These are phyloP conservation scores for Hemisphaericaspora xylofermentans DNA, from an alignment of 1,139 yeast species.

Conservation along the genomic window DNA sequence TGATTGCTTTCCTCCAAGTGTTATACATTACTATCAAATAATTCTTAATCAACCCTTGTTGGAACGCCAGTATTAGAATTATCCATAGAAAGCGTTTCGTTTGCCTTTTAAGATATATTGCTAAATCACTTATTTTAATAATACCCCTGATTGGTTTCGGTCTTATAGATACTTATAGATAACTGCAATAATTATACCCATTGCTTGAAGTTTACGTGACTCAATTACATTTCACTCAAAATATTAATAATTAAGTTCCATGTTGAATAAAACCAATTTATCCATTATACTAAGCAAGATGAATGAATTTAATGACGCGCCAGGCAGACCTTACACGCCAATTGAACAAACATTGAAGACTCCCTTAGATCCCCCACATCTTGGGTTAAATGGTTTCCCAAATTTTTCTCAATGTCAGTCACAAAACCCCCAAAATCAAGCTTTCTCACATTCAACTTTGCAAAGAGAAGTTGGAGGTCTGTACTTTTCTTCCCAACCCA, in stretches of 20 bases:
- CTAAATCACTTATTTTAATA: no score
- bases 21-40: no score
- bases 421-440: no score
- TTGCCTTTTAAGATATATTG: no score
- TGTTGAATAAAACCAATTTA: conserved; percentile 28
- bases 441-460: conserved; percentile 4
- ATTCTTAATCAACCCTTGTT: no score
- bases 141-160: no score
- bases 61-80: no score
- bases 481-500: neutral
- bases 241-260: conserved; percentile 4
- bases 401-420: conserved; percentile 11
- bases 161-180: neutral
- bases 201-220: neutral
- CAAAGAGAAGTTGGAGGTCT: neutral
- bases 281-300: conserved; percentile 20
- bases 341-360: conserved; percentile 46
- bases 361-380: conserved; percentile 34
- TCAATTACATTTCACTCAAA: neutral
- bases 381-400: neutral
- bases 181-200: neutral
- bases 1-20: no score
- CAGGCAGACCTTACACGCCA: conserved; percentile 45
- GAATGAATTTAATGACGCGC: conserved; percentile 32
- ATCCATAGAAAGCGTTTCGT: no score